Conservation (phyloP, 768 basidiomycete species). For the Tulasnella sp. region DNA sequence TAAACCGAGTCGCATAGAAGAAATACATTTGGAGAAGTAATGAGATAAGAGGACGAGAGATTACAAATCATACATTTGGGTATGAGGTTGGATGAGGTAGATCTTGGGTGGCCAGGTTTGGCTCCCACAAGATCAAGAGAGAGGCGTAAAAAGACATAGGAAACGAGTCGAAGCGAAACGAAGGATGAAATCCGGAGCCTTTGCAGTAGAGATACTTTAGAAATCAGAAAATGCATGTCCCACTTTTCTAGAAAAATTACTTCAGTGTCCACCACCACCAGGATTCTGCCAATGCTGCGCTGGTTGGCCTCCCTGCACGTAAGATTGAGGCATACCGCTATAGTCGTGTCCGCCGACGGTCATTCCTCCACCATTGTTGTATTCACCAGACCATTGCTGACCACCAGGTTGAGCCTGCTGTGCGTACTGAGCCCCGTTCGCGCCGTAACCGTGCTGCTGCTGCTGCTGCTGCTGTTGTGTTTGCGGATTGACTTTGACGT, state of each 20-base stretch:
- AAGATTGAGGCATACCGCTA: neutral
- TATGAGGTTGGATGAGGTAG: neutral
- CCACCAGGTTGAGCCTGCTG: neutral
- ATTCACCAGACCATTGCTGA: neutral
- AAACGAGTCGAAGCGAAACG: neutral
- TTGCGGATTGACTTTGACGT: neutral
- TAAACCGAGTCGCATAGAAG: neutral
- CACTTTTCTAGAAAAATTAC: neutral
- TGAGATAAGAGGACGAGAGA: neutral
- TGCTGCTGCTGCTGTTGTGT: neutral
- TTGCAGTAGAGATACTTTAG: neutral
- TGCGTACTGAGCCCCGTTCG: neutral
- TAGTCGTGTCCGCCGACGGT: neutral
- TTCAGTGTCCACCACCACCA: neutral
- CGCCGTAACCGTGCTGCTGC: neutral
- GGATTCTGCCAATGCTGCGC: conserved; percentile 9
- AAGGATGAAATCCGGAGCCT: neutral
- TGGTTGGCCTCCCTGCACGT: neutral
- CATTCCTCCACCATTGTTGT: neutral
- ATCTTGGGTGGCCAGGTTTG: neutral
- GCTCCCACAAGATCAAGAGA: too few relatives aligned
- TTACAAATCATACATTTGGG: conserved; percentile 5
- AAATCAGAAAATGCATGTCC: neutral
- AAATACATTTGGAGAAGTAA: neutral
- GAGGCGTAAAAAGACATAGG: neutral